Evolutionary conservation across 1,284 basidiomycete genomes (phyloP).

Genomic region (Trichosporon faecale): DNA sequence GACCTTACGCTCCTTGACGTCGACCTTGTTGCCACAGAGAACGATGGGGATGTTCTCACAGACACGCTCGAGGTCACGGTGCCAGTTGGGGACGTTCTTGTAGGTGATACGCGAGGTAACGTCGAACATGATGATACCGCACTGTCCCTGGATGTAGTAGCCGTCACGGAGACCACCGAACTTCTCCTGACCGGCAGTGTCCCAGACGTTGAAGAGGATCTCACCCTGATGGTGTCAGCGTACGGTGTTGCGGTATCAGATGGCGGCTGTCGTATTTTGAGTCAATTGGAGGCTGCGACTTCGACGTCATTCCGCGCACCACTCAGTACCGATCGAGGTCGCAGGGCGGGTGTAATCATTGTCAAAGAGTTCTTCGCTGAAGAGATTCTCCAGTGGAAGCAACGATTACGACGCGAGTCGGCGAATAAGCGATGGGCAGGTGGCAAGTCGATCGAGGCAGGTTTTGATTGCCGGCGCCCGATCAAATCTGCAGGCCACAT

Average conservation of each 20-base stretch:
- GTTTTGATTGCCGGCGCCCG: neutral
- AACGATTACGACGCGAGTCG: neutral
- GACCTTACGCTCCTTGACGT: slow-evolving; percentile 99
- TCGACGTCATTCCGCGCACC: slow-evolving; percentile 2
- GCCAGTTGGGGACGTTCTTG: slow-evolving; percentile 99
- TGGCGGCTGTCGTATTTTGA: neutral
- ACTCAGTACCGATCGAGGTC: neutral
- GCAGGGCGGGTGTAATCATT: neutral
- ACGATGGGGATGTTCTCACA: slow-evolving; percentile 99
- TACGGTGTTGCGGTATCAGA: neutral
- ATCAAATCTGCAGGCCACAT: neutral
- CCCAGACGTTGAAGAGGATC: slow-evolving; percentile 99
- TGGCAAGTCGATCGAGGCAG: slow-evolving; percentile 1
- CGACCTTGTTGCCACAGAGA: slow-evolving; percentile 99
- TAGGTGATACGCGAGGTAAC: slow-evolving; percentile 99
- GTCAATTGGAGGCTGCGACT: neutral
- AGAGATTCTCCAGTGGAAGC: neutral
- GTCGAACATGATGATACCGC: slow-evolving; percentile 99
- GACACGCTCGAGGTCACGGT: slow-evolving; percentile 98
- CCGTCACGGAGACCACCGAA: slow-evolving; percentile 97
- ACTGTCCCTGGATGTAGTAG: slow-evolving; percentile 99
- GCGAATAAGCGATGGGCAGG: neutral
- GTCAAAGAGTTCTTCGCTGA: neutral
- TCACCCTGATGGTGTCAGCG: slow-evolving; percentile 59
- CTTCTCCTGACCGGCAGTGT: slow-evolving; percentile 99